Conservation (phyloP, 345 rosid genomes). For the Melastoma malabathricum region DNA sequence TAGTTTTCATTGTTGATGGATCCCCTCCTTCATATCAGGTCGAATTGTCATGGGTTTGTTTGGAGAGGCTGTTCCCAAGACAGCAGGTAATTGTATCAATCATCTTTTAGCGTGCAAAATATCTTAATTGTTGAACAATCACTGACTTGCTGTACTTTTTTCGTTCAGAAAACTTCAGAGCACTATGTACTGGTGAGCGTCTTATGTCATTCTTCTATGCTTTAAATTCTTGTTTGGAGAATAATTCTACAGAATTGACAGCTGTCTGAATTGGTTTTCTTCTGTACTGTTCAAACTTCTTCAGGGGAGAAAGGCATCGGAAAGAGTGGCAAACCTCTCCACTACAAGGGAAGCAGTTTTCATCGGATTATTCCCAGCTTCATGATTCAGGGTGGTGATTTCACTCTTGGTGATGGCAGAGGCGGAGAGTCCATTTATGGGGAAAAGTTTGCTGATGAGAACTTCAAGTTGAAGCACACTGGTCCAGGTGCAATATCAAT, state of each 20-base stretch:
- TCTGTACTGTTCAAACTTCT: neutral
- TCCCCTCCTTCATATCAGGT: conserved; percentile 10
- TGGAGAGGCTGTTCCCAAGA: conserved; percentile 28
- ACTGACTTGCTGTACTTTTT: neutral
- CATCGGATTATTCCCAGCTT: conserved; percentile 94
- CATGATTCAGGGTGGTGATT: conserved; percentile 96
- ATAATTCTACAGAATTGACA: too few relatives aligned
- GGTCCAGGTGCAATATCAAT: conserved; percentile 50
- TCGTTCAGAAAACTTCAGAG: conserved; percentile 92
- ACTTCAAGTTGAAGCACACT: conserved; percentile 90
- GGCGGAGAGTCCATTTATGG: conserved; percentile 98
- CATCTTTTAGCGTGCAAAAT: neutral
- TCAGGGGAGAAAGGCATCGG: conserved; percentile 88
- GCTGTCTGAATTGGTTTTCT: too few relatives aligned
- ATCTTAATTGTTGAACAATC: too few relatives aligned
- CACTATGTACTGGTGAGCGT: conserved; percentile 74
- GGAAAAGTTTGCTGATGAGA: conserved; percentile 86
- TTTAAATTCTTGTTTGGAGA: too few relatives aligned
- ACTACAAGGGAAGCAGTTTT: conserved; percentile 65
- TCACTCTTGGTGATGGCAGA: conserved; percentile 86
- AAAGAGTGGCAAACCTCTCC: conserved; percentile 80
- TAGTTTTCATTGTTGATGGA: neutral
- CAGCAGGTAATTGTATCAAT: conserved; percentile 15
- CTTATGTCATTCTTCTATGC: neutral
- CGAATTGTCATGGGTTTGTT: conserved; percentile 27